Percentiles rank a stretch among this genome's conserved stretches.
Conservation (phyloP, 129 eudicot species). For the Tanacetum coccineum region DNA sequence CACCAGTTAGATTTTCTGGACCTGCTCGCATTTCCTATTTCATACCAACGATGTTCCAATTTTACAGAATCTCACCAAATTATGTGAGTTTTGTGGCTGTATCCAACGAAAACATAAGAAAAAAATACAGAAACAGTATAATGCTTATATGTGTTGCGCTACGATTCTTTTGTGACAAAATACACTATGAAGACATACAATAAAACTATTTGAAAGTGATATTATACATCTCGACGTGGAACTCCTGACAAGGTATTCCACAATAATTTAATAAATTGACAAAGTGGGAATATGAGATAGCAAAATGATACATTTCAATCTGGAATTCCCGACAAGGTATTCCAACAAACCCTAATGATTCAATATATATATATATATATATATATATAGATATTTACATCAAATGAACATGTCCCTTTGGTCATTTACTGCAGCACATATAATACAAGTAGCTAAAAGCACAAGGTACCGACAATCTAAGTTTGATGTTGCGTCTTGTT, state of each 20-base stretch:
- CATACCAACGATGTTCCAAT: no score
- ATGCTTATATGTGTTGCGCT: no score
- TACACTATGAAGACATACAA: not conserved
- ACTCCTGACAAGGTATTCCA: not conserved
- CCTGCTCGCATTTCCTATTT: no score
- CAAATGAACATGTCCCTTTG: conserved; percentile 21
- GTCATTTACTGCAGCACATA: conserved; percentile 8
- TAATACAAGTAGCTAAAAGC: conserved; percentile 21
- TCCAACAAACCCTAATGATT: conserved; percentile 20
- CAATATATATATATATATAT: conserved; percentile 7
- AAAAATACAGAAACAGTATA: no score
- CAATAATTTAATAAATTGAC: not conserved
- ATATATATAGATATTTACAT: conserved; percentile 22
- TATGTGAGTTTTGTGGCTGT: no score
- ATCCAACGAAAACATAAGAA: no score
- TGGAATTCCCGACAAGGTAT: conserved; percentile 15
- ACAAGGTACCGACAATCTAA: conserved; percentile 24
- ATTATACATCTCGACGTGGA: not conserved
- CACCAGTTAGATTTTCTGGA: no score
- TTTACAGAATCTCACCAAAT: no score
- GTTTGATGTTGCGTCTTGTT: conserved; percentile 15
- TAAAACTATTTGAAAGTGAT: not conserved
- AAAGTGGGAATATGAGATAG: not conserved
- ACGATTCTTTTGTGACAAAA: not conserved
- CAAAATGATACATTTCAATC: conserved; percentile 11